Conservation (phyloP, 2,329 filamentous ascomycete genomes). For the Phialophora verrucosa region DNA sequence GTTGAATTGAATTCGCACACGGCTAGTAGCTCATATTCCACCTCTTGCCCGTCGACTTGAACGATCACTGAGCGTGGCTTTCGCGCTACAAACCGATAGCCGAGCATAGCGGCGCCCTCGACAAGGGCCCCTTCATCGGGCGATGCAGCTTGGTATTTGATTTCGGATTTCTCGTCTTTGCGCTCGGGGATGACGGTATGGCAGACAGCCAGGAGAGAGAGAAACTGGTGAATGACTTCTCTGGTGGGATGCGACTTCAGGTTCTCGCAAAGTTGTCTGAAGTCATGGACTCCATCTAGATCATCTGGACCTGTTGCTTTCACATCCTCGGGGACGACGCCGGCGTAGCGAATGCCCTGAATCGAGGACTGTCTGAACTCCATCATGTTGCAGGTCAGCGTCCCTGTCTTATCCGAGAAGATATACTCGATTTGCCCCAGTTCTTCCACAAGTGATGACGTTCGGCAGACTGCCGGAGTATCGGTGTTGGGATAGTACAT, state of each 20-base stretch:
- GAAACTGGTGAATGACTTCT: conserved; percentile 78
- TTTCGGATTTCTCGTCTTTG: conserved; percentile 76
- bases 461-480: conserved; percentile 93
- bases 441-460: conserved; percentile 95
- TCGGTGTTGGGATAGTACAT: conserved; percentile 97
- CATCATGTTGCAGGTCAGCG: conserved; percentile 98
- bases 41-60: conserved; percentile 71
- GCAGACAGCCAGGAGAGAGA: conserved; percentile 84
- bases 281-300: conserved; percentile 82
- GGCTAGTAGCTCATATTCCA: conserved; percentile 87
- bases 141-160: conserved; percentile 98
- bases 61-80: conserved; percentile 90
- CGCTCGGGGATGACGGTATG: conserved; percentile 97
- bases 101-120: conserved; percentile 81
- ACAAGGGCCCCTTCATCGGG: conserved; percentile 97
- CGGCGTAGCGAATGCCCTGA: conserved; percentile 89
- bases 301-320: conserved; percentile 74
- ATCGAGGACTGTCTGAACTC: conserved; percentile 97
- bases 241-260: conserved; percentile 64
- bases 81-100: conserved; percentile 87
- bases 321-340: conserved; percentile 88
- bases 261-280: conserved; percentile 75
- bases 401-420: conserved; percentile 97
- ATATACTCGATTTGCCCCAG: conserved; percentile 98
- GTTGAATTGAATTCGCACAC: conserved; percentile 99